Evolutionary conservation across 441 rosid genomes (phyloP), one percentile per base, ranked within the genome.

Genomic region (Pelargonium exstipulatum): DNA sequence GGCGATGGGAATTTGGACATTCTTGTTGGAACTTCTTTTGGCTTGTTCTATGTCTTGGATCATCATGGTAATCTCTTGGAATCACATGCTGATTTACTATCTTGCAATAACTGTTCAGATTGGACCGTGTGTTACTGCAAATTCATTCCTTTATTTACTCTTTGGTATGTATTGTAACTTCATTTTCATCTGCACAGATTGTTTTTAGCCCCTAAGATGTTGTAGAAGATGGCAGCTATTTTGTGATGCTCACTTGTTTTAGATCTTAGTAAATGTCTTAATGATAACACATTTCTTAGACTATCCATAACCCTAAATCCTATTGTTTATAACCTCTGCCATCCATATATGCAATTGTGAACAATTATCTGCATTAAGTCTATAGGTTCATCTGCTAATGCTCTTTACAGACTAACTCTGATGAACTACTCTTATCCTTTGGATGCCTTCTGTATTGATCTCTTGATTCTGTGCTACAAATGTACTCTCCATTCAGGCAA

Each of bases 1-100:
- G 98, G 97, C 24, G 98, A 95, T 86, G 99, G 99, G 64, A 84
- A 92, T 75, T 78, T 95, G 88, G 99, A 95, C 82, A 90, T 95
- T 73, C 95, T 92, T 75, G 92, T 95, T 42, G 99, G 99, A 74
- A 95, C 97, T 72, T 92, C 98, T 57, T 92, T 82, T 83, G 99
- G 99, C 77, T 80, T 92, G 81, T 95, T 95, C 78, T 95, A 92
- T 81, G 92, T 87, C 71, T 70, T 95, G 80, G 99, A 95, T 85
- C 99, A 95, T 77, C 91, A 74, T 69, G 99, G 99, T 92, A 85
- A 83, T 78, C 40, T 67, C 70, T 71, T 69, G 60, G 55, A 42
- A 63, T 57, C 66, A 65, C 40, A 24, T 48, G 45, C 55, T 61
- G 49, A 16, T 68, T 55, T 20, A 51, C 37, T 2, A 6, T 61